These are phyloP conservation scores for Groenewaldozyma tartarivorans DNA, from an alignment of 805 yeast genomes.

Conservation along the genomic window DNA sequence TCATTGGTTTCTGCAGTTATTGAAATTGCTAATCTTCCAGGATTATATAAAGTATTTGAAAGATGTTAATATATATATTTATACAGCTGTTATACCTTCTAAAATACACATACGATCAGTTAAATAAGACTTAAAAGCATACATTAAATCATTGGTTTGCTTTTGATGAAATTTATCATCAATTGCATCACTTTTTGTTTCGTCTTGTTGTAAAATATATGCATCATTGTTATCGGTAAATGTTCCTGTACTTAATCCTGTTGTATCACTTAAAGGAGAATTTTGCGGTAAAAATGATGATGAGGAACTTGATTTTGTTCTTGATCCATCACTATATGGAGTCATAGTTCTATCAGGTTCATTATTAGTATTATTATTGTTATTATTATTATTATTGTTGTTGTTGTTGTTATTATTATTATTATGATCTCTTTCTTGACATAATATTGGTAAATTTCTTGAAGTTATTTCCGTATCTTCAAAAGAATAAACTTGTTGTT, in stretches of 20 bases:
- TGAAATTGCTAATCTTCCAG: conserved; percentile 87
- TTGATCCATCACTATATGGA: no score
- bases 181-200: no score
- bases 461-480: conserved; percentile 11
- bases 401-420: conserved; percentile 1
- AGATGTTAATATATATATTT: conserved; percentile 42
- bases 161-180: neutral
- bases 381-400: neutral
- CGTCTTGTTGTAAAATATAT: no score
- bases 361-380: neutral
- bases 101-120: conserved; percentile 18
- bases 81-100: conserved; percentile 6
- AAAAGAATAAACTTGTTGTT: conserved; percentile 23
- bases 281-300: no score
- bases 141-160: conserved; percentile 2
- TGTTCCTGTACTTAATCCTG: no score
- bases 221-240: no score
- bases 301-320: no score
- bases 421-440: no score
- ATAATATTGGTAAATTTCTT: conserved; percentile 12
- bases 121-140: conserved; percentile 15
- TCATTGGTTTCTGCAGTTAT: conserved; percentile 45
- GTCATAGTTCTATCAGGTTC: no score
- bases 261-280: no score
- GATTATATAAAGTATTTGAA: conserved; percentile 84